Percentiles rank a stretch among this genome's conserved stretches.
Conservation (phyloP, 2,329 filamentous ascomycete species). For the Diplodia seriata region DNA sequence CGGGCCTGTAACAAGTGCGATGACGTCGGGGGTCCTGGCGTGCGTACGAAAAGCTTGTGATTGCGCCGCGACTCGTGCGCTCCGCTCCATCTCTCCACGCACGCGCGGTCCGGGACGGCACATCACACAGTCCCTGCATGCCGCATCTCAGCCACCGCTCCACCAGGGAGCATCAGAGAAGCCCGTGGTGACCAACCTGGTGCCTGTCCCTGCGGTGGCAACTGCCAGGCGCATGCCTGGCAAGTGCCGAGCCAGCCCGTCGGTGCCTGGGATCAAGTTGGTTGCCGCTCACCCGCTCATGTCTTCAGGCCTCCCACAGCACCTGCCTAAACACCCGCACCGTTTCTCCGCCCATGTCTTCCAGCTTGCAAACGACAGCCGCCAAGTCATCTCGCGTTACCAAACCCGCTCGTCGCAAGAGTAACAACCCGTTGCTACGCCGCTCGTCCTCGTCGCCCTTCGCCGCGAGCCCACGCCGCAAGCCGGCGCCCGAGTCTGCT, state of each 20-base stretch:
- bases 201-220: conserved; percentile 5
- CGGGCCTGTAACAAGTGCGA: conserved; percentile 12
- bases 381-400: conserved; percentile 35
- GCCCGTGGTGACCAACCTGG: neutral
- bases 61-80: conserved; percentile 23
- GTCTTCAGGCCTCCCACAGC: conserved; percentile 10
- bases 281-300: neutral
- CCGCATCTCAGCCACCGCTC: conserved; percentile 16
- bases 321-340: conserved; percentile 5
- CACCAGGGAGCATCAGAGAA: neutral
- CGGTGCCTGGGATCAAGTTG: neutral
- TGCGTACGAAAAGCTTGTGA: conserved; percentile 25
- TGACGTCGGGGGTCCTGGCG: conserved; percentile 20
- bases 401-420: conserved; percentile 32
- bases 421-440: conserved; percentile 37
- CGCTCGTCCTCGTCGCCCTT: conserved; percentile 49
- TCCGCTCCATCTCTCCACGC: conserved; percentile 12
- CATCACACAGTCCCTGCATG: conserved; percentile 28
- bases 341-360: conserved; percentile 25
- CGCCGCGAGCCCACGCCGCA: conserved; percentile 46
- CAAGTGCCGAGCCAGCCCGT: conserved; percentile 3
- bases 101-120: conserved; percentile 20
- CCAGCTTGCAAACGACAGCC: conserved; percentile 34
- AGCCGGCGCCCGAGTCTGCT: conserved; percentile 39
- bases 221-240: conserved; percentile 3